Base-by-base conservation (phyloP, 169 alveolate species). In the Toxoplasma gondii region DNA sequence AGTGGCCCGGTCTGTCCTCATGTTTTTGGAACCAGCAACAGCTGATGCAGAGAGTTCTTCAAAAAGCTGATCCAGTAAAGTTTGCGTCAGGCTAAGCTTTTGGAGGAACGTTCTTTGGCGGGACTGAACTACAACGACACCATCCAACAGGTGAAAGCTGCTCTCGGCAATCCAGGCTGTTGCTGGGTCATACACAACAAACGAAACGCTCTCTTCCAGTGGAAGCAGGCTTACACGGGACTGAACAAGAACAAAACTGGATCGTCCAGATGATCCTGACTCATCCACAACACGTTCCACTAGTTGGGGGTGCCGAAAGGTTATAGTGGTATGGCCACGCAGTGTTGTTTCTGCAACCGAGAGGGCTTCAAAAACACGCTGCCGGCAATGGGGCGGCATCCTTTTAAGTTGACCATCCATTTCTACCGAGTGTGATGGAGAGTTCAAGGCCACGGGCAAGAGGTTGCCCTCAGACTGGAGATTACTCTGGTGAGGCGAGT, bases 81-180 rank as follows among this genome's bases (percentile, higher is more conserved):
- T 67, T 36, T 82, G 53, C 17, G 38, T 36, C 19, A 82, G 44
- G 53, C 38, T 17, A 9, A 82, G 90, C 34, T 43, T 82, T 38
- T 82, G 69, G 16, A 82, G 64, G 36, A 82, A 82, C 54, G 53
- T 82, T 43, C 90, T 22, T 31, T 82, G 53, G 1, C 90, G 90
- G 17, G 69, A 29, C n/a, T 43, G 90, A 16, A 82, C 44, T 36
- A 82, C 41, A 31, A 10, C 36, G 53, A 82, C 38, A 1, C 41
- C 90, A 43, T 82, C 90, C 41, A 44, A 9, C 90, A 82, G 64
- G 12, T 67, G n/a, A 39, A 82, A 82, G 67, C 69, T 41, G 67
- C 90, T 43, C 41, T 43, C 90, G 67, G 90, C 90, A 31, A 12
- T 41, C 90, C 90, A 82, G 4, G 69, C 22, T 31, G 90, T 17